These are phyloP conservation scores for Zygoascus biomembranicola DNA, from an alignment of 805 yeast genomes.

Conservation along the genomic window DNA sequence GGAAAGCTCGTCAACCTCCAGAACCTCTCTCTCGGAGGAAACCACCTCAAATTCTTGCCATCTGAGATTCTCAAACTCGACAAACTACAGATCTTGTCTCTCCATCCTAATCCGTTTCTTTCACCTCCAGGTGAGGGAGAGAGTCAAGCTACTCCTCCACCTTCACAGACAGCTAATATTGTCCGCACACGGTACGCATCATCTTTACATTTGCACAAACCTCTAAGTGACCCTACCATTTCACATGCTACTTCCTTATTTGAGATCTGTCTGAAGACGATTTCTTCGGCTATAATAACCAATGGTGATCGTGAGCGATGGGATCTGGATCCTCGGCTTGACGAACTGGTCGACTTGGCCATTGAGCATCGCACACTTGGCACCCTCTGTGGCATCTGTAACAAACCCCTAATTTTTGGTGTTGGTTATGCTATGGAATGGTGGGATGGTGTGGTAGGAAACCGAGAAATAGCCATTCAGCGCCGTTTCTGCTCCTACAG, in stretches of 20 bases:
- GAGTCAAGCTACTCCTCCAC: background rate
- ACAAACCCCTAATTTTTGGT: constrained; percentile 18
- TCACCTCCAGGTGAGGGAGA: constrained; percentile 14
- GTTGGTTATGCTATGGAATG: constrained; percentile 25
- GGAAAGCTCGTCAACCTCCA: constrained; percentile 22
- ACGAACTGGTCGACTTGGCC: constrained; percentile 17
- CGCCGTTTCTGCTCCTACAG: constrained; percentile 8
- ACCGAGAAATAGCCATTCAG: constrained; percentile 3
- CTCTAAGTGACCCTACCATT: background rate
- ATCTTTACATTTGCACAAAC: background rate
- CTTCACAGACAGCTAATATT: background rate
- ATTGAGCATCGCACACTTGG: constrained; percentile 8
- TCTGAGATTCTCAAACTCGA: constrained; percentile 27
- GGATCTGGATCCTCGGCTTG: constrained; percentile 12
- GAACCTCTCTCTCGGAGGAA: constrained; percentile 30
- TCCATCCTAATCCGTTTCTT: constrained; percentile 31
- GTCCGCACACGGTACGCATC: background rate
- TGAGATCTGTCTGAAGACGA: constrained; percentile 6
- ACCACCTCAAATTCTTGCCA: constrained; percentile 28
- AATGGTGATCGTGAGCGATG: constrained; percentile 17
- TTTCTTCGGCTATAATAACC: constrained; percentile 2
- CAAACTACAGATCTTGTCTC: constrained; percentile 23
- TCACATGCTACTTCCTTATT: constrained; percentile 1
- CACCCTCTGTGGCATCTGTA: constrained; percentile 26
- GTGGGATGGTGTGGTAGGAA: constrained; percentile 22